phyloP scores from a whole-genome alignment of 768 basidiomycete species.

The Imleria badia region DNA sequence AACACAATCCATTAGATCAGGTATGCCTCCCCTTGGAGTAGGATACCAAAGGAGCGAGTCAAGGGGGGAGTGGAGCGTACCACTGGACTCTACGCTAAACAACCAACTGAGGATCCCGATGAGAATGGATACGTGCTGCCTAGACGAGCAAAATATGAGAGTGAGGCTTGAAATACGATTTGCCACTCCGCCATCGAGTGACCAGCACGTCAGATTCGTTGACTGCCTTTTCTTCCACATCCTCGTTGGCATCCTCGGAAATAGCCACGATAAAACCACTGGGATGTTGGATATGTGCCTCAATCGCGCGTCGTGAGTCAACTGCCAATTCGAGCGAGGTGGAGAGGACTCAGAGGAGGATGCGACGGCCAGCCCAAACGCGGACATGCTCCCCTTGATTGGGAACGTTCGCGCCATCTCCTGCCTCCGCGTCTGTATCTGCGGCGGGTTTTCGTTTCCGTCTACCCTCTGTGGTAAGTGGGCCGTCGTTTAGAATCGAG shows the following conservation, averaged over 20 bases:
- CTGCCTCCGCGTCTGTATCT: no score
- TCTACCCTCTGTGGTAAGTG: slow-evolving; percentile 15
- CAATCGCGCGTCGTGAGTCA: slow-evolving; percentile 52
- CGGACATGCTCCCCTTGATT: no score
- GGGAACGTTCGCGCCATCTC: no score
- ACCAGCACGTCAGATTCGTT: slow-evolving; percentile 71
- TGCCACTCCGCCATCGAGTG: slow-evolving; percentile 65
- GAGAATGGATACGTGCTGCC: slow-evolving; percentile 48
- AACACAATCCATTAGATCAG: slow-evolving; percentile 62
- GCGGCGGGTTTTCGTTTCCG: no score
- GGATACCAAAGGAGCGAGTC: slow-evolving; percentile 87
- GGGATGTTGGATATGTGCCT: slow-evolving; percentile 55
- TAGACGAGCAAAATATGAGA: slow-evolving; percentile 26
- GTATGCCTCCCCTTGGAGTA: slow-evolving; percentile 58
- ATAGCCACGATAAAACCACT: slow-evolving; percentile 58
- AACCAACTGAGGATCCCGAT: slow-evolving; percentile 85
- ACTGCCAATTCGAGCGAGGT: slow-evolving; percentile 52
- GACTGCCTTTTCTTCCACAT: slow-evolving; percentile 35
- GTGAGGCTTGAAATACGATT: slow-evolving; percentile 53
- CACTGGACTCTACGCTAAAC: slow-evolving; percentile 70
- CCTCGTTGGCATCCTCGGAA: slow-evolving; percentile 43
- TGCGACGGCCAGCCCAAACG: slow-evolving; percentile 54
- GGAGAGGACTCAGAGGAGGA: slow-evolving; percentile 70
- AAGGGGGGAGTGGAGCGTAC: slow-evolving; percentile 58
- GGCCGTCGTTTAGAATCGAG: slow-evolving; percentile 17